Base-by-base conservation (phyloP, 352 stramenopile species). In the Pythium brachiatum region DNA sequence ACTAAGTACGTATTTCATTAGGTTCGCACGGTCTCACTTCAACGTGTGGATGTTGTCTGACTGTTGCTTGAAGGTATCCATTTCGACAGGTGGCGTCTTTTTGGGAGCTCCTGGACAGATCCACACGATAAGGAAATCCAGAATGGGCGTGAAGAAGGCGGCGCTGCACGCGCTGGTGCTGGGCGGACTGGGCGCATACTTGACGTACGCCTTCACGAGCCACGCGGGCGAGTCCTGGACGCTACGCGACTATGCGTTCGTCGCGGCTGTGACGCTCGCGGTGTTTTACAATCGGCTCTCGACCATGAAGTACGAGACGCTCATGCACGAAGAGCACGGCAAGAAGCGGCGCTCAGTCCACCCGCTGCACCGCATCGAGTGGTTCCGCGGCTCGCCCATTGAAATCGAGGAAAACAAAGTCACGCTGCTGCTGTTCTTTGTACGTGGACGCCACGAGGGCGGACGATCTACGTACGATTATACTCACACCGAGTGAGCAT, bases 401-500 rank as follows among this genome's bases (percentile, higher is more conserved):
- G 64, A 83, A 27, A 62, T 92, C 13, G 61, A 77, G 43, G 25
- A 64, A 55, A 86, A 89, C 68, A 83, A 82, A 69, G 72, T 90
- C 43, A 89, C 79, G 0, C 83, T 81, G 32, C 64, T 90, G 20
- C 66, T 92, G n/a, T 92, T 92, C 73, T 92, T 92, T 43, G 83
- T 92, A 76, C 32, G 75, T 73, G 7, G 25, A 8, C 41, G 12
- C 29, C 29, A 3, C 31, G 9, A 9, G 8, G 25, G 9, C 5
- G 5, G 27, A 32, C 12, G 12, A 11, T 51, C 5, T 13, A 27
- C 6, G 27, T 23, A 39, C 20, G 15, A 29, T 7, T 29, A 18
- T 26, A 13, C 4, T 27, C 25, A 39, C 2, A 56, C 44, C 12
- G 18, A 7, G n/a, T 31, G 44, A 21, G 3, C 38, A 26, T 23